Percentiles rank a stretch among this genome's conserved stretches.
Evolutionary conservation across 2,329 filamentous ascomycete genomes (phyloP).

Genomic region (Apiospora rasikravindrae): DNA sequence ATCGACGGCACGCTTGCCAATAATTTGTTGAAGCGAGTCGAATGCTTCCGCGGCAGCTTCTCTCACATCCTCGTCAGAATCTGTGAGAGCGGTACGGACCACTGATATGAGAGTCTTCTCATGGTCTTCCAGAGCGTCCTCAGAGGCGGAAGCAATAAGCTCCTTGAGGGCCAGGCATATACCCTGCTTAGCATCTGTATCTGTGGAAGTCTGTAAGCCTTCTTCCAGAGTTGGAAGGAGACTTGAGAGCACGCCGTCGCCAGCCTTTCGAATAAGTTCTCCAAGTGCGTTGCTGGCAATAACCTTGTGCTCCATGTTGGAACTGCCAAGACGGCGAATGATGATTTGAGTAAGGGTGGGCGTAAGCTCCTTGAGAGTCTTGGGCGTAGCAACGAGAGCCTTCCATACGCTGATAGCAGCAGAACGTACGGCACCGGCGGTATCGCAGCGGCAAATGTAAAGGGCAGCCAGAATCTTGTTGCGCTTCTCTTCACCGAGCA

Average conservation of each 20-base stretch:
- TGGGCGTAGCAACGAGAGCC: constrained; percentile 88
- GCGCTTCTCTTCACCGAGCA: constrained; percentile 92
- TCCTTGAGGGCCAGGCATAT: constrained; percentile 97
- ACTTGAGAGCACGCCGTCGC: constrained; percentile 87
- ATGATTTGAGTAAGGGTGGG: constrained; percentile 94
- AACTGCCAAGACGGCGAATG: constrained; percentile 89
- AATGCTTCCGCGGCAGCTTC: constrained; percentile 98
- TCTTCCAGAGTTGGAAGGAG: constrained; percentile 91
- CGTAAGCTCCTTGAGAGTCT: constrained; percentile 91
- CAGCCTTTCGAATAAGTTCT: constrained; percentile 95
- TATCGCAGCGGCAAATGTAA: constrained; percentile 98
- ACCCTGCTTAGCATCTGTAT: constrained; percentile 92
- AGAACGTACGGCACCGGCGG: constrained; percentile 85
- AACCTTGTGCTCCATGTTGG: constrained; percentile 98
- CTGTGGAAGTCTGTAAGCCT: constrained; percentile 84
- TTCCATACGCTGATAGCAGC: constrained; percentile 97
- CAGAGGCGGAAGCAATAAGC: constrained; percentile 85
- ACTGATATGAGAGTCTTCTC: constrained; percentile 95
- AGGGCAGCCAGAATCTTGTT: constrained; percentile 97
- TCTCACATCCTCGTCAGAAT: constrained; percentile 86
- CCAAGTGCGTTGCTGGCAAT: constrained; percentile 97
- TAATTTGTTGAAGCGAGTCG: constrained; percentile 88
- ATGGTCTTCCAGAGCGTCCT: constrained; percentile 89
- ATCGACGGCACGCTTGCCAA: constrained; percentile 94
- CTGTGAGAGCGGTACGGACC: constrained; percentile 89